phyloP scores from a whole-genome alignment of 2,329 filamentous ascomycete species.

The Pestalotiopsis sp. region DNA sequence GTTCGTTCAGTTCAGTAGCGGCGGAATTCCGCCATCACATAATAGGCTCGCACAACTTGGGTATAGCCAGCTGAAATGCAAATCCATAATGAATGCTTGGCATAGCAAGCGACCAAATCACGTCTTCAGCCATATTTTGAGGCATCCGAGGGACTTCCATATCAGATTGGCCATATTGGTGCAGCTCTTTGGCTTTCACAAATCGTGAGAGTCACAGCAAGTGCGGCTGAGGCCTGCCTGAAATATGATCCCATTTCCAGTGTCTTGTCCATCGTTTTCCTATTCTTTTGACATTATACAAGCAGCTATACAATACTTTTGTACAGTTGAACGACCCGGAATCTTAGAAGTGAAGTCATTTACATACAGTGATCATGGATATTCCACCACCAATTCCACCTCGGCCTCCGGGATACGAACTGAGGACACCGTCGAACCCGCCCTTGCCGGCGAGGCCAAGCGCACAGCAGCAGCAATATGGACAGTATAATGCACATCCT shows the following conservation, averaged over 20 bases:
- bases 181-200: not conserved
- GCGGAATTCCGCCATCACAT: not conserved
- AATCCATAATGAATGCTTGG: conserved; percentile 7
- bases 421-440: conserved; percentile 12
- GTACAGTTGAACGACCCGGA: not conserved
- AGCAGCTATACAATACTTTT: not conserved
- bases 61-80: conserved; percentile 6
- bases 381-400: conserved; percentile 23
- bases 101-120: not conserved
- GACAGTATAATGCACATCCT: not conserved
- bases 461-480: not conserved
- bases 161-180: not conserved
- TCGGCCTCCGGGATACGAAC: conserved; percentile 23
- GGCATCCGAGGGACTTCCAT: conserved; percentile 28
- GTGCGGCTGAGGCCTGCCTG: not conserved
- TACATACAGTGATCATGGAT: conserved; percentile 7
- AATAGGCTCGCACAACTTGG: not conserved
- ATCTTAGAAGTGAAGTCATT: not conserved
- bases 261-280: not conserved
- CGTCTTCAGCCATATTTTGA: not conserved
- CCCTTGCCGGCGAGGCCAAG: conserved; percentile 2
- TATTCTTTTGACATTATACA: not conserved
- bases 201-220: not conserved
- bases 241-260: too few species aligned
- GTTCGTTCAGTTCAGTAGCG: not conserved